phyloP scores from a whole-genome alignment of 805 yeast genomes.

The Candida sonorensis region DNA sequence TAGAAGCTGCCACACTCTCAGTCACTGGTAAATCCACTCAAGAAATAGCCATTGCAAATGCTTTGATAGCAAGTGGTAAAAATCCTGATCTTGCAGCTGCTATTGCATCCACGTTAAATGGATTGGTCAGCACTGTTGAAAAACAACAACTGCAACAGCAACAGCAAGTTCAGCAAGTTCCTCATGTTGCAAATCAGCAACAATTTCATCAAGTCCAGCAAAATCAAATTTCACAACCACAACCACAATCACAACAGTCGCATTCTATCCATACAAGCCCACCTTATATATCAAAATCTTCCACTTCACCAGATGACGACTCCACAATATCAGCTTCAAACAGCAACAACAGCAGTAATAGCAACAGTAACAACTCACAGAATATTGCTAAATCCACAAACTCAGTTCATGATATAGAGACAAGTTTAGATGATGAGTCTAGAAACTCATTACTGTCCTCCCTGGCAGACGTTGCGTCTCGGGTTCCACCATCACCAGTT shows the following conservation, averaged over 20 bases:
- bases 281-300: constrained; percentile 3
- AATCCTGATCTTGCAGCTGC: constrained; percentile 37
- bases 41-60: constrained; percentile 44
- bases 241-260: constrained; percentile 4
- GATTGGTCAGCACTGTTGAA: constrained; percentile 13
- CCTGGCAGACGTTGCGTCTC: constrained; percentile 16
- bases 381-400: neutral
- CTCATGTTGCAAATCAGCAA: constrained; percentile 1
- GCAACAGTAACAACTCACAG: neutral
- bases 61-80: constrained; percentile 42
- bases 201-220: constrained; percentile 3
- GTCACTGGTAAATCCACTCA: constrained; percentile 48
- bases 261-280: constrained; percentile 7
- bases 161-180: constrained; percentile 1
- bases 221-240: neutral
- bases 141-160: constrained; percentile 9
- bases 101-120: constrained; percentile 20
- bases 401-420: constrained; percentile 2
- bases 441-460: constrained; percentile 7
- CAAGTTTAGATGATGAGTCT: constrained; percentile 7
- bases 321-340: constrained; percentile 2
- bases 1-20: constrained; percentile 50
- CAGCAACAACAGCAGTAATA: neutral
- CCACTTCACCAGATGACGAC: constrained; percentile 2
- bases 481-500: constrained; percentile 11